Percentiles rank a stretch among this genome's conserved stretches.
Evolutionary conservation across 163 green algal genomes (phyloP).

Genomic region (Prototheca wickerhamii): DNA sequence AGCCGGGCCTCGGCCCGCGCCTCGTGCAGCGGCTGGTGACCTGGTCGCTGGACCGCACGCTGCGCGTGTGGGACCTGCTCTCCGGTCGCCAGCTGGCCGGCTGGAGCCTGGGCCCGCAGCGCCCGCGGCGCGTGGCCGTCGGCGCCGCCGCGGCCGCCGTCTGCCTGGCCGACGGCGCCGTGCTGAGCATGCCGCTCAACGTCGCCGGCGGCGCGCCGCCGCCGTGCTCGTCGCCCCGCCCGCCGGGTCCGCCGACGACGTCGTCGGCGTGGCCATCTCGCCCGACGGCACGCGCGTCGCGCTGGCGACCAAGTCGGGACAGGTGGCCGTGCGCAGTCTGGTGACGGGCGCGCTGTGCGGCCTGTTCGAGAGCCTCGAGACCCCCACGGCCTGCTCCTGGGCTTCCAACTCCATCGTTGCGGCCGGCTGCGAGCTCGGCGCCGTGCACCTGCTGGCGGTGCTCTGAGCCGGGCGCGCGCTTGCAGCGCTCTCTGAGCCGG

Average conservation of each 20-base stretch:
- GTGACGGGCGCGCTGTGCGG: slow-evolving; percentile 17
- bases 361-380: slow-evolving; percentile 51
- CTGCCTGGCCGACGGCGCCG: no score
- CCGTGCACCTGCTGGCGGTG: slow-evolving; percentile 45
- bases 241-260: neutral
- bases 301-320: no score
- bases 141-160: neutral
- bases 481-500: no score
- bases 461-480: neutral
- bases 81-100: slow-evolving; percentile 8
- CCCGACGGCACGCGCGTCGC: neutral
- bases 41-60: slow-evolving; percentile 36
- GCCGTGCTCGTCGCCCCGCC: no score
- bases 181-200: neutral
- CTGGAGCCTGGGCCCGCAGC: slow-evolving; percentile 12
- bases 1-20: slow-evolving; percentile 27
- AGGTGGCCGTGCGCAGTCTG: neutral
- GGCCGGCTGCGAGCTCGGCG: slow-evolving; percentile 40
- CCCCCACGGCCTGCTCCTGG: slow-evolving; percentile 34
- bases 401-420: slow-evolving; percentile 29
- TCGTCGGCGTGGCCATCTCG: neutral
- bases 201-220: no score
- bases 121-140: no score
- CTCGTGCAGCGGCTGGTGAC: slow-evolving; percentile 18
- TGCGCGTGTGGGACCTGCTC: slow-evolving; percentile 30